Evolutionary conservation across 345 rosid species (phyloP).

Genomic region (Theobroma cacao): DNA sequence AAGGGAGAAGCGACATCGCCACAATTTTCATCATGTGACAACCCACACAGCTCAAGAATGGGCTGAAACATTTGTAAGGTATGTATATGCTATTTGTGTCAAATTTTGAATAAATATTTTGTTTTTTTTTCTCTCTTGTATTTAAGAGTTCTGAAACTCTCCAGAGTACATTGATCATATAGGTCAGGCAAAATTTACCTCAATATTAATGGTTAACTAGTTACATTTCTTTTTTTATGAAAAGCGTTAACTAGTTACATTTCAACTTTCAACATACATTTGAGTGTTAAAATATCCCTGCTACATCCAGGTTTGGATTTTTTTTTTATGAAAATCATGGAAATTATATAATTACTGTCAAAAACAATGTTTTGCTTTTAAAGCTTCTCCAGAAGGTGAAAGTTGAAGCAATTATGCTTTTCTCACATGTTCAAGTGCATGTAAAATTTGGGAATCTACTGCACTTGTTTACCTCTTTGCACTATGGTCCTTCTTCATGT

Average conservation of each 20-base stretch:
- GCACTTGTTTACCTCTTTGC: background rate
- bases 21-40: slow-evolving; percentile 74
- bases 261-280: background rate
- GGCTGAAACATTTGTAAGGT: slow-evolving; percentile 99
- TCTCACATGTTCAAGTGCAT: background rate
- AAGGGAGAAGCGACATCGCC: slow-evolving; percentile 88
- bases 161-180: background rate
- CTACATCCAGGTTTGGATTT: background rate
- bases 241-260: too few species aligned
- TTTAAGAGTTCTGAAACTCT: background rate
- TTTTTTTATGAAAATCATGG: background rate
- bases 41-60: slow-evolving; percentile 97
- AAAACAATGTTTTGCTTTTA: background rate
- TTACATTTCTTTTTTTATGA: too few species aligned
- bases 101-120: background rate
- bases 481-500: background rate
- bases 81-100: background rate
- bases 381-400: background rate
- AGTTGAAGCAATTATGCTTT: background rate
- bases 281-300: background rate
- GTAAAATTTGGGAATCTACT: background rate
- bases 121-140: background rate
- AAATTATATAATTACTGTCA: background rate
- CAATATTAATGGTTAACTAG: background rate
- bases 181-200: background rate